Base-by-base conservation (phyloP, 2,329 filamentous ascomycete species). In the Beauveria australis region DNA sequence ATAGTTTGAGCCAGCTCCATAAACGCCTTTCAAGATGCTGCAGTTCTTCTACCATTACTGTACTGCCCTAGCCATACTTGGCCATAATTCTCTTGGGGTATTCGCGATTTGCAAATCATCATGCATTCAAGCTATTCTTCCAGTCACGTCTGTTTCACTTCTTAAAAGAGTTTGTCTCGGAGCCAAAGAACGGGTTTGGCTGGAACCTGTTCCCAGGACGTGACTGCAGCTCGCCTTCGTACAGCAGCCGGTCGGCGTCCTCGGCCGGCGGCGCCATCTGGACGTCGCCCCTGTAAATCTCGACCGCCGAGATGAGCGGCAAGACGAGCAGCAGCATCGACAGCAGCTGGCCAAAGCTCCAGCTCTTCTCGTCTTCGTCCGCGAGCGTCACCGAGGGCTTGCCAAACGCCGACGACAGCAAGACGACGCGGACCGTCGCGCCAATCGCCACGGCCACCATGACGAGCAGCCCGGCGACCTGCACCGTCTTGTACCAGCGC, bases 331-430 rank as follows among this genome's bases (percentile, higher is more conserved):
- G 73, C 64, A 87, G 71, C 64, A 87, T 71, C 1, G 82, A 81
- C 30, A 88, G 72, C 60, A 87, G 71, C 70, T 86, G 83, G 0
- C 85, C 85, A 66, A 87, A 89, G 64, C 79, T 82, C 84, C 84
- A 88, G 12, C 74, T 72, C 62, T 75, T 80, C 72, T 88, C 85
- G 24, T 76, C 79, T 0, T 71, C 61, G 60, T 85, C 84, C 6
- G 69, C 68, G 2, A 88, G 73, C 24, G 69, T 64, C 3, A 86
- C 75, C 0, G 78, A 75, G 0, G 83, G 81, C 1, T 61, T 70
- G 1, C 82, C 81, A 68, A 89, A 87, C 2, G 85, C 86, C 67
- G 87, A 83, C 0, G 81, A 82, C 5, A 84, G 73, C 30, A 83
- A 66, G 19, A 84, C 75, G 2, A 87, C 79, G 19, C 85, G 78